Evolutionary conservation across 495 filamentous ascomycete species (phyloP).

Genomic region (Aspergillus ellipticus): DNA sequence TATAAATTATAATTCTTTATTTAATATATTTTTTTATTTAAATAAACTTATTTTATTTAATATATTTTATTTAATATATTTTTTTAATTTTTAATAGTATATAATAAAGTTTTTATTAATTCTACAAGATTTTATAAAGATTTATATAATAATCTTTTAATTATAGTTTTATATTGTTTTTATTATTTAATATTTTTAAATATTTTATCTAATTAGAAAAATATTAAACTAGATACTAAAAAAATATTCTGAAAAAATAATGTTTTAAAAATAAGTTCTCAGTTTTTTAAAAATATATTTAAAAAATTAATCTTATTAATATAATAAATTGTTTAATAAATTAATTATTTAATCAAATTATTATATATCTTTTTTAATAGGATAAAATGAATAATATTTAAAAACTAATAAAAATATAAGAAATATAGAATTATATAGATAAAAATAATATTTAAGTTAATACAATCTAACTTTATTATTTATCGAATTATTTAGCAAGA

Average conservation of each 20-base stretch:
- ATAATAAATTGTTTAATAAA: not conserved
- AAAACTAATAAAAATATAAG: constrained; percentile 23
- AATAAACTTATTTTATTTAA: not conserved
- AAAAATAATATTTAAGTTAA: constrained; percentile 4
- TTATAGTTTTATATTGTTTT: too few relatives aligned
- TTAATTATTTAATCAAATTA: not conserved
- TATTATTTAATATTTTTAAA: too few relatives aligned
- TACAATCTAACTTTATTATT: not conserved
- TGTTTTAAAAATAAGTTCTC: not conserved
- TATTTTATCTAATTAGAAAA: not conserved
- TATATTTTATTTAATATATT: too few relatives aligned
- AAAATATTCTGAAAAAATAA: not conserved
- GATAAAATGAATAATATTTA: constrained; percentile 20
- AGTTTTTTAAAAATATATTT: not conserved
- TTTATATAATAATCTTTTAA: too few relatives aligned
- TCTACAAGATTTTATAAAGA: too few relatives aligned
- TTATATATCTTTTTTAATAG: constrained; percentile 16
- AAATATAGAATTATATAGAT: constrained; percentile 16
- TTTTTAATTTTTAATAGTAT: not conserved
- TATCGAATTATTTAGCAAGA: not conserved
- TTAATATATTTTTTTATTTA: too few relatives aligned
- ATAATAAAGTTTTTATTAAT: too few relatives aligned
- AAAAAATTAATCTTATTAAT: constrained; percentile 5
- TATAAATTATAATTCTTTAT: too few relatives aligned
- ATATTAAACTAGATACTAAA: too few relatives aligned